Conservation (phyloP, 805 yeast species). For the Blastobotrys parvus region DNA sequence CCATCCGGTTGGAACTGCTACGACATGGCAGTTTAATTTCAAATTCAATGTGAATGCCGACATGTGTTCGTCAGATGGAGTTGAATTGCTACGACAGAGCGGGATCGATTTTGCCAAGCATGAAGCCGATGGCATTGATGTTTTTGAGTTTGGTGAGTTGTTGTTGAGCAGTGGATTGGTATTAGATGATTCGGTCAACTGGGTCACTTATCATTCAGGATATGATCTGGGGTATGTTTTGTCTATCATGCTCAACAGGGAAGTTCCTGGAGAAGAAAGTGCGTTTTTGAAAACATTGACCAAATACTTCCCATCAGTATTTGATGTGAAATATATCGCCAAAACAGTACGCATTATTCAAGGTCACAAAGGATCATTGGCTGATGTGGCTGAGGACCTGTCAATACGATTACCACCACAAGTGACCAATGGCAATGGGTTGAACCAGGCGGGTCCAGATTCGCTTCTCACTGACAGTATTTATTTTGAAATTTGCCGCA, state of each 20-base stretch:
- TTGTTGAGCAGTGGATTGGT: constrained; percentile 81
- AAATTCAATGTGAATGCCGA: constrained; percentile 62
- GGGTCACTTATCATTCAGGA: constrained; percentile 92
- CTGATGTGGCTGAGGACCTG: constrained; percentile 37
- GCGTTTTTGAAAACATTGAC: constrained; percentile 67
- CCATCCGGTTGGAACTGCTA: constrained; percentile 55
- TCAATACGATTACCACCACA: constrained; percentile 22
- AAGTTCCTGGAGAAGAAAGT: constrained; percentile 71
- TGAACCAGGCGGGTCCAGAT: constrained; percentile 38
- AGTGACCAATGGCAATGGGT: constrained; percentile 18
- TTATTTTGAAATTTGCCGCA: constrained; percentile 34
- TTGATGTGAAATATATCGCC: constrained; percentile 59
- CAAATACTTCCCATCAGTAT: constrained; percentile 70
- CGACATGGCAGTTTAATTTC: constrained; percentile 97
- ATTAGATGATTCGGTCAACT: constrained; percentile 58
- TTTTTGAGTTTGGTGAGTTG: constrained; percentile 72
- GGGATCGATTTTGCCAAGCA: constrained; percentile 77
- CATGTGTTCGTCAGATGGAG: constrained; percentile 82
- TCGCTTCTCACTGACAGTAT: constrained; percentile 35
- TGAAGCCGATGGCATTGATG: constrained; percentile 68
- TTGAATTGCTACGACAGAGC: constrained; percentile 68
- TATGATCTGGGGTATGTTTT: constrained; percentile 89
- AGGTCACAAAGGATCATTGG: constrained; percentile 25
- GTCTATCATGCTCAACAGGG: constrained; percentile 62
- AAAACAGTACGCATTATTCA: constrained; percentile 29